Base-by-base conservation (phyloP, 2,329 filamentous ascomycete species). In the Leptographium galeiforme region DNA sequence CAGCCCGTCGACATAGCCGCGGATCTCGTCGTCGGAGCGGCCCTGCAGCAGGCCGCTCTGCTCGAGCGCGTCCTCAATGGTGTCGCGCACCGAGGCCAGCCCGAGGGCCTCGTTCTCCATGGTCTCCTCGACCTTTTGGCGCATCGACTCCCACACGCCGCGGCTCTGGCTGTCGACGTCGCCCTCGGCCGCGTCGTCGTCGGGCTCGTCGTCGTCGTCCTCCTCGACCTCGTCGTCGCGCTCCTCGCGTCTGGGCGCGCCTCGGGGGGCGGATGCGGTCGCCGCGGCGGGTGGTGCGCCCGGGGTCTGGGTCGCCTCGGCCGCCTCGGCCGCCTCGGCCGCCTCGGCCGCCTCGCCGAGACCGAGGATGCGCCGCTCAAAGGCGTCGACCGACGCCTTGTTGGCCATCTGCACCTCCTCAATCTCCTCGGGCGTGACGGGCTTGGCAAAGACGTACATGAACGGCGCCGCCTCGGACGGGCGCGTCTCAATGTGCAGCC, bases 371-470 rank as follows among this genome's bases (percentile, higher is more conserved):
- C 74, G 68, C 41, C 72, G 74, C 65, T 94, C 85, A 59, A 87
- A 87, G 13, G 77, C 77, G 48, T 85, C 81, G 25, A 89, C 76
- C 38, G 79, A 77, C 18, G 73, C 78, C 57, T 80, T 79, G 55
- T 79, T 82, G 14, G 74, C 74, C 25, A 73, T 77, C 64, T 97
- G 91, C n/a, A 93, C 86, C 13, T 69, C 67, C 18, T 84, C 71
- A 57, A 94, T 87, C 52, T 88, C 75, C 6, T 82, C 76, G 6
- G 87, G 77, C 0, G 78, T 78, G 52, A 97, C 82, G 4, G 93
- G 90, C 66, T 95, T 85, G 14, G 84, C 90, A 63, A 95, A 95
- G 52, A 97, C 81, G 63, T 95, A 91, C 79, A 95, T 90, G 61
- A 85, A 82, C 0, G 85, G 78, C 4, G 73, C 66, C 11, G 55